These are phyloP conservation scores for Cryptococcus sp. DNA, from an alignment of 1,284 basidiomycete genomes.

Conservation along the genomic window DNA sequence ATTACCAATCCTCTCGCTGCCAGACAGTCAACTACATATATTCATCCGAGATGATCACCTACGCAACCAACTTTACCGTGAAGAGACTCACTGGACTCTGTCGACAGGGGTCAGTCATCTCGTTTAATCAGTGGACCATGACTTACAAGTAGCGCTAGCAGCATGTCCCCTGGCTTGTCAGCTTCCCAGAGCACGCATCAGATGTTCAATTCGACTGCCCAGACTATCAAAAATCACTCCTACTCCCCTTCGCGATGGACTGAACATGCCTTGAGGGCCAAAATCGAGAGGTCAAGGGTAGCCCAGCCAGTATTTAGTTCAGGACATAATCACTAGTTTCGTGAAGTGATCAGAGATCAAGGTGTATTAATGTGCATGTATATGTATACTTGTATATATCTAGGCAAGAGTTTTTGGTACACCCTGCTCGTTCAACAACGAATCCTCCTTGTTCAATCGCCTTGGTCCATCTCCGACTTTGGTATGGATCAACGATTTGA, in stretches of 20 bases:
- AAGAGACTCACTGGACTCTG: constrained; percentile 7
- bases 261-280: constrained; percentile 11
- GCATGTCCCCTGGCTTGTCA: constrained; percentile 5
- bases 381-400: background rate
- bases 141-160: background rate
- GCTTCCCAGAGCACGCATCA: background rate
- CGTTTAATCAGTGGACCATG: background rate
- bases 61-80: constrained; percentile 12
- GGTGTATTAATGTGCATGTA: background rate
- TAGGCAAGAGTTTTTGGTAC: constrained; percentile 47
- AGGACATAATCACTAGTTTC: background rate
- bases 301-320: constrained; percentile 5
- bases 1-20: too few relatives aligned
- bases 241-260: constrained; percentile 3
- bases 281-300: constrained; percentile 12
- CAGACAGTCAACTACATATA: too few relatives aligned
- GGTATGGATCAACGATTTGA: constrained; percentile 86
- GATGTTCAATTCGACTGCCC: background rate
- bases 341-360: too few relatives aligned
- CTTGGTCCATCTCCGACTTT: constrained; percentile 86
- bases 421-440: constrained; percentile 47
- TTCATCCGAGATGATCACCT: constrained; percentile 13
- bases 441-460: constrained; percentile 42
- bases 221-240: constrained; percentile 2
- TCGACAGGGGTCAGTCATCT: constrained; percentile 11